phyloP scores from a whole-genome alignment of 768 basidiomycete species.

The Tremella mesenterica region DNA sequence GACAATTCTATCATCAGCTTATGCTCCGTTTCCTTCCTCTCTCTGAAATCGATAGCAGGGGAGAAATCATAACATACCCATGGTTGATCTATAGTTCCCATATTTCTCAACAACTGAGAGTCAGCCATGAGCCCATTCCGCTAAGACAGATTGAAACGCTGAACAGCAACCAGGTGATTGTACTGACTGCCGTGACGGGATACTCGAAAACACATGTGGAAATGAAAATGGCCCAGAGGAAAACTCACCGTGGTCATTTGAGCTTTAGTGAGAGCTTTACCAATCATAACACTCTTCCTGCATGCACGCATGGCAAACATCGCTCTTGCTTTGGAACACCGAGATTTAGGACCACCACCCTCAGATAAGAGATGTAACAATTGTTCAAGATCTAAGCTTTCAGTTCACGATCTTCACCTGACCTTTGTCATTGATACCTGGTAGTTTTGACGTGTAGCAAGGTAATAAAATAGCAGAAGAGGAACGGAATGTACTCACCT shows the following conservation, averaged over 20 bases:
- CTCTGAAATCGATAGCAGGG: background rate
- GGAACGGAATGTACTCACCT: constrained; percentile 49
- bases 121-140: too few relatives aligned
- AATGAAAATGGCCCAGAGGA: too few relatives aligned
- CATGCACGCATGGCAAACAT: constrained; percentile 99
- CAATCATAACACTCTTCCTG: constrained; percentile 92
- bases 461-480: background rate
- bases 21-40: background rate
- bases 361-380: constrained; percentile 77
- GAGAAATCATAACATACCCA: constrained; percentile 39
- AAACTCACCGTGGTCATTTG: constrained; percentile 62
- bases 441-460: constrained; percentile 1
- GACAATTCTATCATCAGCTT: constrained; percentile 42
- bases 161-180: too few relatives aligned
- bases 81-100: constrained; percentile 48
- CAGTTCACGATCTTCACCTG: background rate
- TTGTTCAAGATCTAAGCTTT: constrained; percentile 55
- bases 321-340: constrained; percentile 81
- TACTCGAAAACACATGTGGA: too few relatives aligned
- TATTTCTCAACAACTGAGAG: constrained; percentile 42
- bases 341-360: constrained; percentile 54
- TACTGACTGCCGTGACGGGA: too few relatives aligned
- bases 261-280: constrained; percentile 62
- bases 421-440: too few relatives aligned
- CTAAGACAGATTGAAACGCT: too few relatives aligned